Percentiles rank a stretch among this genome's conserved stretches.
phyloP scores from a whole-genome alignment of 352 stramenopile species.

The Globisporangium orthogonon region DNA sequence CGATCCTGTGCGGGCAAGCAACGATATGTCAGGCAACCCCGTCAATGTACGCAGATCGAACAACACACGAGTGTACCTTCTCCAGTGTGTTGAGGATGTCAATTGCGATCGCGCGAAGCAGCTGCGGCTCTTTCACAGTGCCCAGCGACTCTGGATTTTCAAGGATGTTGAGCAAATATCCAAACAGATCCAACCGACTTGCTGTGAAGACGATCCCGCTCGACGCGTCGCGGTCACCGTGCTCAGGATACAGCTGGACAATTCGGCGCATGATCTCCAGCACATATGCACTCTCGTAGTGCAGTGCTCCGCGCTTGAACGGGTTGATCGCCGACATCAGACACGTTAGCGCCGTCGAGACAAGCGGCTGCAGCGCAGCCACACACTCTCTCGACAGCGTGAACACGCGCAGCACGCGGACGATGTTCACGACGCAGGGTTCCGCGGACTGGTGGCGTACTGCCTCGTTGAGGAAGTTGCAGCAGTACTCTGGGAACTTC shows the following conservation, averaged over 20 bases:
- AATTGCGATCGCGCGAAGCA: slow-evolving; percentile 63
- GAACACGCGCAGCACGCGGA: slow-evolving; percentile 65
- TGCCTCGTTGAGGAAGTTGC: slow-evolving; percentile 56
- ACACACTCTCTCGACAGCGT: slow-evolving; percentile 51
- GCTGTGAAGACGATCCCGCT: slow-evolving; percentile 71
- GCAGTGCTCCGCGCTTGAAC: slow-evolving; percentile 36
- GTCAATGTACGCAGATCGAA: not conserved
- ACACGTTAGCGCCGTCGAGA: slow-evolving; percentile 47
- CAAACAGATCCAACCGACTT: slow-evolving; percentile 62
- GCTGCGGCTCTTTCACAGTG: slow-evolving; percentile 47
- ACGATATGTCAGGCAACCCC: not conserved
- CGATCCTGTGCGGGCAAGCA: slow-evolving; percentile 53
- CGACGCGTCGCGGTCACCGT: slow-evolving; percentile 47
- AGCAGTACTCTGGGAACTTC: slow-evolving; percentile 64
- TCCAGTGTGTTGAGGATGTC: slow-evolving; percentile 78
- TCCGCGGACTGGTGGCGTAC: slow-evolving; percentile 58
- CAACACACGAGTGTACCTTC: slow-evolving; percentile 25
- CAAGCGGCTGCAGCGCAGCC: slow-evolving; percentile 43
- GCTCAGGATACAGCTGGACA: slow-evolving; percentile 58
- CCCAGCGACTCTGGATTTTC: slow-evolving; percentile 53
- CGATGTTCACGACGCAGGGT: slow-evolving; percentile 49
- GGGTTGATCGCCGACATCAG: slow-evolving; percentile 49
- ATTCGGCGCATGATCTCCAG: slow-evolving; percentile 76
- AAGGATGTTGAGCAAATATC: slow-evolving; percentile 68
- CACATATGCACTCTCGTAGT: slow-evolving; percentile 57